A percentile compares a stretch with the other conserved stretches of the same genome.
phyloP scores from a whole-genome alignment of 2,329 filamentous ascomycete genomes.

The Shiraia sp. region DNA sequence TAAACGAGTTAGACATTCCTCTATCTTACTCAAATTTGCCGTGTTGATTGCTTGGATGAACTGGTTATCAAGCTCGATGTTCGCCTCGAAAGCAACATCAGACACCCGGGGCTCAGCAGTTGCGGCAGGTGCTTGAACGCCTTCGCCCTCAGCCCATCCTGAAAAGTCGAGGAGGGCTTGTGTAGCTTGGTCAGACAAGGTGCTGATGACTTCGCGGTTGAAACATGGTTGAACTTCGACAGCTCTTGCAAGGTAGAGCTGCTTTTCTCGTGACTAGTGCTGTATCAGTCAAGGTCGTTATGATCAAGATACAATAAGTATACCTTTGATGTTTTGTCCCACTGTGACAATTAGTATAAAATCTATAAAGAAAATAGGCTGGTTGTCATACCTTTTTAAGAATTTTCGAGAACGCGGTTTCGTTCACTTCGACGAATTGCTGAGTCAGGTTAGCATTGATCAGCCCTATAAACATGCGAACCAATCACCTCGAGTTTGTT shows the following conservation, averaged over 20 bases:
- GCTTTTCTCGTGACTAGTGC: slow-evolving; percentile 84
- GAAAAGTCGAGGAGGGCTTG: slow-evolving; percentile 94
- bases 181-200: slow-evolving; percentile 93
- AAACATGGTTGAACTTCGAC: slow-evolving; percentile 98
- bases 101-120: slow-evolving; percentile 33
- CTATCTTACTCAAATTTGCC: slow-evolving; percentile 75
- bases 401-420: slow-evolving; percentile 97
- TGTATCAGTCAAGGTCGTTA: slow-evolving; percentile 35
- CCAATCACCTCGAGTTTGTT: slow-evolving; percentile 78
- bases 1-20: slow-evolving; percentile 79
- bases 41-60: slow-evolving; percentile 84
- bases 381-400: slow-evolving; percentile 75
- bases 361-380: slow-evolving; percentile 1
- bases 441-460: slow-evolving; percentile 48
- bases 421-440: slow-evolving; percentile 98
- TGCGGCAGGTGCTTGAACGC: slow-evolving; percentile 68
- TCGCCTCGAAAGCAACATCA: slow-evolving; percentile 61
- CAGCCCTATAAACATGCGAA: slow-evolving; percentile 9
- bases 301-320: slow-evolving; percentile 24
- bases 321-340: slow-evolving; percentile 98
- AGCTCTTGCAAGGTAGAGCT: slow-evolving; percentile 91
- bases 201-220: slow-evolving; percentile 95
- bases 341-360: slow-evolving; percentile 57
- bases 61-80: slow-evolving; percentile 86
- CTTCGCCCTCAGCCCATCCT: slow-evolving; percentile 95